Percentiles rank a stretch among this genome's conserved stretches.
Evolutionary conservation across 805 yeast species (phyloP).

Genomic region (Hanseniaspora osmophila): DNA sequence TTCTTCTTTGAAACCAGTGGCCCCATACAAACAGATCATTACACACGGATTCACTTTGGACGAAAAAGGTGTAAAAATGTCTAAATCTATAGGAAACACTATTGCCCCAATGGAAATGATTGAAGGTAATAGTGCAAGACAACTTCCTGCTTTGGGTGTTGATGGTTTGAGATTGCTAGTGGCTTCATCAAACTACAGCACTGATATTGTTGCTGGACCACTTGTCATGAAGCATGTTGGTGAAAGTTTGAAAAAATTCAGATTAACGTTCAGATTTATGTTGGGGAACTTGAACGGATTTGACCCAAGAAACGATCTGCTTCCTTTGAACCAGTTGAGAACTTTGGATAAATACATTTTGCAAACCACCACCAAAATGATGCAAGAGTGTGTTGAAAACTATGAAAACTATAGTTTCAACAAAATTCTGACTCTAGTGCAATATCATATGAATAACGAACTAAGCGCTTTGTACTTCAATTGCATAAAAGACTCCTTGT

Average conservation of each 20-base stretch:
- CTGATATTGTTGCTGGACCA: constrained; percentile 65
- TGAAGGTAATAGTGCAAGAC: constrained; percentile 36
- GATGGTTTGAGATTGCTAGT: constrained; percentile 88
- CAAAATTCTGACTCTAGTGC: constrained; percentile 50
- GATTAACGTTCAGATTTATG: constrained; percentile 68
- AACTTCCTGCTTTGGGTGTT: constrained; percentile 57
- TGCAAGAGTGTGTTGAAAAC: constrained; percentile 25
- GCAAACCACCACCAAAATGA: constrained; percentile 36
- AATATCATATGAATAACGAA: constrained; percentile 57
- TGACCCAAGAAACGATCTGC: constrained; percentile 16
- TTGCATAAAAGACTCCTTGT: constrained; percentile 69
- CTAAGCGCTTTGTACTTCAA: constrained; percentile 80
- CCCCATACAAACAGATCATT: constrained; percentile 63
- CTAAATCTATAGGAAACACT: constrained; percentile 80
- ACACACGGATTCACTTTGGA: constrained; percentile 94
- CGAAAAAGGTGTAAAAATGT: constrained; percentile 78
- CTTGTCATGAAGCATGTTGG: constrained; percentile 61
- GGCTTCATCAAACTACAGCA: constrained; percentile 75
- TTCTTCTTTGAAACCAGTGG: constrained; percentile 18
- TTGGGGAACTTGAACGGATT: constrained; percentile 59
- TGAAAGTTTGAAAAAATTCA: constrained; percentile 65
- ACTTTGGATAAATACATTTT: constrained; percentile 51
- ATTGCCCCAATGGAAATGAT: constrained; percentile 57
- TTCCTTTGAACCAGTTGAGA: constrained; percentile 28
- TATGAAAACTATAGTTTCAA: constrained; percentile 54